Evolutionary conservation across 75 land plant genomes (phyloP), one percentile per base, ranked within the genome.

Genomic region (Chamaecyparis obtusa): DNA sequence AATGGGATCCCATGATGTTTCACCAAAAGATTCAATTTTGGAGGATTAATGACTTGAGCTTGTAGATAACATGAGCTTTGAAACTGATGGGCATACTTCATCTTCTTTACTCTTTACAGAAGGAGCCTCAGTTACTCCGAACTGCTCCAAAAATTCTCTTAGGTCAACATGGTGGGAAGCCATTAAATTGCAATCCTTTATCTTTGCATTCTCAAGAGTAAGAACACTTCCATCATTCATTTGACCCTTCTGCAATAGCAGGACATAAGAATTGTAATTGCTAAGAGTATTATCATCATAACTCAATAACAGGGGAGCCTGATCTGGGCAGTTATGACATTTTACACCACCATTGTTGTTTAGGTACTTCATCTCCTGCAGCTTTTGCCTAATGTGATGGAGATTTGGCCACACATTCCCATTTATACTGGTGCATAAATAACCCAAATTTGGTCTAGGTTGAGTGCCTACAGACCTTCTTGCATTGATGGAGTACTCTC

Each of bases 371-470:
- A 94, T 77, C 86, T 94, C 91, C 49, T 92, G 91, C 17, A 94
- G 93, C 89, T 89, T 90, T 86, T 93, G 96, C 74, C 93, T 93
- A 87, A 94, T 94, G 74, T 90, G 90, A 80, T 92, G 94, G 44
- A 93, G 90, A 79, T 91, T 94, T 33, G 90, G 94, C 83, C 91
- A 93, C 11, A 91, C 94, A 82, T 89, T 90, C 36, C 89, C 32
- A 51, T 94, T 93, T 9, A 94, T 41, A 88, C 51, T 91, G 74
- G 69, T 91, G 88, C 39, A 24, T 19, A 57, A 86, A 85, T 30
- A 89, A 85, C 41, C 94, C 93, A 36, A 90, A 87, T 88, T 90
- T 85, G 9, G 93, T 33, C 55, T 14, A 89, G 27, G 84, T 82
- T 81, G 91, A 88, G 48, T 88, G 89, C 86, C 87, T 91, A 43